These are phyloP conservation scores for Oryza brachyantha DNA, from an alignment of 176 grass and related monocot genomes.

Conservation along the genomic window DNA sequence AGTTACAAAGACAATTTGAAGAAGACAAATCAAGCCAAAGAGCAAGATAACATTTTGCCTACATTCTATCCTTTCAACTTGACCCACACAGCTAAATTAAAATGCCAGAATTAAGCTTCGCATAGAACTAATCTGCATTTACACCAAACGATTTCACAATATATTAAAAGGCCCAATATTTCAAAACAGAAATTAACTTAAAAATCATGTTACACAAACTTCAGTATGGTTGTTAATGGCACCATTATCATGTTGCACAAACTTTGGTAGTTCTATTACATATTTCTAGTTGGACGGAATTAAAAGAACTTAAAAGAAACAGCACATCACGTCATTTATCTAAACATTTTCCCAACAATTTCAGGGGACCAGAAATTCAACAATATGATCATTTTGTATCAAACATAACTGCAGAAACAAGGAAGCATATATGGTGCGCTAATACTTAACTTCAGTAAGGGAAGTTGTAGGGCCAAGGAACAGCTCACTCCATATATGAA, in stretches of 20 bases:
- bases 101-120: background rate
- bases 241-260: too few species aligned
- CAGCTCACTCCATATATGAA: background rate
- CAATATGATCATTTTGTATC: background rate
- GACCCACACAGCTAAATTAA: background rate
- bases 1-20: background rate
- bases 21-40: slow-evolving; percentile 13
- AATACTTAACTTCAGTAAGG: background rate
- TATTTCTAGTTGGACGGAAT: background rate
- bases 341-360: background rate
- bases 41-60: background rate
- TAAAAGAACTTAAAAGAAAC: background rate
- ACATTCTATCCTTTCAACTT: slow-evolving; percentile 12
- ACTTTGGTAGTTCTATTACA: background rate
- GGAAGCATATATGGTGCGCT: background rate
- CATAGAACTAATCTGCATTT: slow-evolving; percentile 17
- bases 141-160: background rate
- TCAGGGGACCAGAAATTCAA: background rate
- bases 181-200: background rate
- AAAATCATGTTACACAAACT: slow-evolving; percentile 15
- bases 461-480: background rate
- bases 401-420: background rate
- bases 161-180: background rate
- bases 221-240: background rate
- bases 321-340: background rate